These are phyloP conservation scores for Candida sojae DNA, from an alignment of 1,139 yeast species.

Conservation along the genomic window DNA sequence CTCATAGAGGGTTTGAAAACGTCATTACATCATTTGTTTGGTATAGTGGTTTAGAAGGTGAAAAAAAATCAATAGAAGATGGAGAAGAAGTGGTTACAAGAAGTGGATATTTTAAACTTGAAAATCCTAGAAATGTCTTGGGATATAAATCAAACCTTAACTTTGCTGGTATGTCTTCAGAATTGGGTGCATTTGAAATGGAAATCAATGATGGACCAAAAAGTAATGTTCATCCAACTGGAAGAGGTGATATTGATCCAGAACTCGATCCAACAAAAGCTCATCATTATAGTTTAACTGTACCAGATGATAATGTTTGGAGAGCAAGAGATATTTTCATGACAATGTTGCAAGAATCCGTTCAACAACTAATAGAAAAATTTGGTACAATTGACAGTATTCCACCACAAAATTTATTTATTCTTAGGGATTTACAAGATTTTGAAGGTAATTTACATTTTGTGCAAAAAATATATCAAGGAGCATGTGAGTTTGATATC, in stretches of 20 bases:
- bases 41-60: constrained; percentile 76
- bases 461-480: constrained; percentile 73
- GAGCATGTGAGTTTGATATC: constrained; percentile 77
- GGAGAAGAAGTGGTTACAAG: constrained; percentile 19
- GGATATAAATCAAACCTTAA: constrained; percentile 40
- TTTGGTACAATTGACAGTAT: constrained; percentile 30
- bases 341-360: constrained; percentile 68
- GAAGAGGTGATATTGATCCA: constrained; percentile 28
- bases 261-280: constrained; percentile 55
- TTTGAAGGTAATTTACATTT: constrained; percentile 79
- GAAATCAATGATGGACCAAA: constrained; percentile 50
- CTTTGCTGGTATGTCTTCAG: constrained; percentile 56
- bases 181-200: constrained; percentile 56
- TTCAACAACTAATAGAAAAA: constrained; percentile 47
- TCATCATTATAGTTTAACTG: constrained; percentile 66
- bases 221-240: constrained; percentile 43
- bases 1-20: constrained; percentile 51
- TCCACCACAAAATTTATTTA: constrained; percentile 53
- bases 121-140: constrained; percentile 21
- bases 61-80: constrained; percentile 28
- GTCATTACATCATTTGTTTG: constrained; percentile 68
- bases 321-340: constrained; percentile 74
- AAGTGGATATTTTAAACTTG: constrained; percentile 37
- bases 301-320: constrained; percentile 80
- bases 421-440: constrained; percentile 59